Evolutionary conservation across 2,329 filamentous ascomycete genomes (phyloP).

Genomic region (Byssochlamys sp.): DNA sequence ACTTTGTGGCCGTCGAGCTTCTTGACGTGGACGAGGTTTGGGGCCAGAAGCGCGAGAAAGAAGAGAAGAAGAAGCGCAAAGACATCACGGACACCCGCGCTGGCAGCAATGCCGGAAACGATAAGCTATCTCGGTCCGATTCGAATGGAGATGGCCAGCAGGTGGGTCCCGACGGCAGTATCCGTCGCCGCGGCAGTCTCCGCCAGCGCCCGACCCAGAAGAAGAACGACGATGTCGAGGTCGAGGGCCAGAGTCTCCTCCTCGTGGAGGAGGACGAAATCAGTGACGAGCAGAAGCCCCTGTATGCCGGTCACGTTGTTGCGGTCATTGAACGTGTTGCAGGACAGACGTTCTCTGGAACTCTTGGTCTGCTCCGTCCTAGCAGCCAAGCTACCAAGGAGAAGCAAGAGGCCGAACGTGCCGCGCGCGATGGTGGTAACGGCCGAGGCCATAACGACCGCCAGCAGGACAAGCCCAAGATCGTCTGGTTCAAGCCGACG

Average conservation of each 20-base stretch:
- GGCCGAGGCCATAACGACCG: conserved; percentile 68
- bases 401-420: conserved; percentile 94
- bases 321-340: conserved; percentile 94
- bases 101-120: conserved; percentile 52
- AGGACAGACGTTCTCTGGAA: conserved; percentile 98
- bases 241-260: conserved; percentile 91
- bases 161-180: conserved; percentile 63
- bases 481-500: conserved; percentile 99
- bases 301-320: conserved; percentile 94
- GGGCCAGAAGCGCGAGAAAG: conserved; percentile 97
- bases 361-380: conserved; percentile 81
- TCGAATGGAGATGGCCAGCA: conserved; percentile 55
- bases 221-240: conserved; percentile 99
- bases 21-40: conserved; percentile 97
- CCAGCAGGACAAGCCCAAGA: conserved; percentile 94
- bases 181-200: conserved; percentile 86
- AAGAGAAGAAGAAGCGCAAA: conserved; percentile 99
- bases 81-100: conserved; percentile 87
- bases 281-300: conserved; percentile 92
- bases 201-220: conserved; percentile 96
- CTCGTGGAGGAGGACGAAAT: conserved; percentile 98
- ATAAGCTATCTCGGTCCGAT: conserved; percentile 50
- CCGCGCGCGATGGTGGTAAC: conserved; percentile 71
- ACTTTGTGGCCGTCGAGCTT: conserved; percentile 88
- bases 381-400: conserved; percentile 98